phyloP scores from a whole-genome alignment of 148 eudicot species.

The Diospyros lotus region DNA sequence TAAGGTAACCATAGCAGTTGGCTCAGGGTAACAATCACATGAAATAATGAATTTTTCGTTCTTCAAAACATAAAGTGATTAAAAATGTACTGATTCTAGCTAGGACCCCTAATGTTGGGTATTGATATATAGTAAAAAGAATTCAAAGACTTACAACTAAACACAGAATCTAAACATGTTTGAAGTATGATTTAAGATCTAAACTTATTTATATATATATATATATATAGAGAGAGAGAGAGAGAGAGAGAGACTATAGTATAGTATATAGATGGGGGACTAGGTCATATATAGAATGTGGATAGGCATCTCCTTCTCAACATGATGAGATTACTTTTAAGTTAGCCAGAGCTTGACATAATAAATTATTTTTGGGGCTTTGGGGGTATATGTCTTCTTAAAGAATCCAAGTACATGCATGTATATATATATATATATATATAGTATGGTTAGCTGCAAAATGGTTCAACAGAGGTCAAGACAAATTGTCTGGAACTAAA shows the following conservation, averaged over 20 bases:
- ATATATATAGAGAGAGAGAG: no score
- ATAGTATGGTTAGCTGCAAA: neutral
- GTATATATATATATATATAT: neutral
- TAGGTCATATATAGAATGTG: conserved; percentile 6
- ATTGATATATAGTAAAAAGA: neutral
- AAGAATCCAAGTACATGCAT: conserved; percentile 15
- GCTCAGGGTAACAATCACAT: no score
- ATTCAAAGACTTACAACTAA: neutral
- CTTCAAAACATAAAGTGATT: no score
- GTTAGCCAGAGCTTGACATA: conserved; percentile 3
- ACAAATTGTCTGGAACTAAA: conserved; percentile 12
- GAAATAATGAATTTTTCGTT: no score
- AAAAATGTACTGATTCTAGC: no score
- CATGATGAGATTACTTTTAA: conserved; percentile 2
- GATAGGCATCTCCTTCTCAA: conserved; percentile 7
- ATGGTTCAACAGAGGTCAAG: conserved; percentile 21
- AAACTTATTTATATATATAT: neutral
- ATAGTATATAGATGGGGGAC: conserved; percentile 5
- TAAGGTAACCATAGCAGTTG: no score
- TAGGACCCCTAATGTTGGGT: no score
- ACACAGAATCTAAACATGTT: neutral
- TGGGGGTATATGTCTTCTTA: conserved; percentile 7
- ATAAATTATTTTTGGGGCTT: conserved; percentile 14
- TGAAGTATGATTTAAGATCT: conserved; percentile 7
- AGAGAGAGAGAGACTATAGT: no score